These are phyloP conservation scores for Sporobolus alterniflorus DNA, from an alignment of 202 grass and related monocot genomes.

Conservation along the genomic window DNA sequence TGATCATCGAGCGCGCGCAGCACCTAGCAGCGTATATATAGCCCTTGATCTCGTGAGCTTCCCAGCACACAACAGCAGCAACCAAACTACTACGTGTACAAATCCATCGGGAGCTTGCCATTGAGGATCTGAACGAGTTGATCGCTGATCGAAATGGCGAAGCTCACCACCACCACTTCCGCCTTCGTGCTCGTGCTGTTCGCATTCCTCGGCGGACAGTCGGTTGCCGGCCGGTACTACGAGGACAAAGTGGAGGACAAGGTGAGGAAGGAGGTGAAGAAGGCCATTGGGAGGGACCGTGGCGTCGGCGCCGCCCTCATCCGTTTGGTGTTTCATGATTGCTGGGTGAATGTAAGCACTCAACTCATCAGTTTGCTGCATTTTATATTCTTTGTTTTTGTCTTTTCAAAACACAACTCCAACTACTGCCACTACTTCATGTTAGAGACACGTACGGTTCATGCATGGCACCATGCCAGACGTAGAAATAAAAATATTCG, in stretches of 20 bases:
- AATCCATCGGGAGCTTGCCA: neutral
- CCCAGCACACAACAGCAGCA: neutral
- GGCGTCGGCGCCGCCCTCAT: conserved; percentile 31
- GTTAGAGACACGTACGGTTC: no score
- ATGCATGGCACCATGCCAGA: neutral
- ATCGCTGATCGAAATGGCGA: neutral
- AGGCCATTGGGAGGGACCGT: conserved; percentile 2
- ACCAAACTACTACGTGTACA: neutral
- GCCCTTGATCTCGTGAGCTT: neutral
- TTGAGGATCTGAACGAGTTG: neutral
- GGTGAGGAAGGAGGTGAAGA: conserved; percentile 38
- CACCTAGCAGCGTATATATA: conserved; percentile 1
- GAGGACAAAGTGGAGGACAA: conserved; percentile 7
- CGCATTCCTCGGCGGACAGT: conserved; percentile 15
- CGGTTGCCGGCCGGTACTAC: neutral
- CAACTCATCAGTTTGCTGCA: neutral
- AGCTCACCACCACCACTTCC: neutral
- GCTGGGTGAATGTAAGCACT: conserved; percentile 35
- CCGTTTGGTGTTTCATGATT: conserved; percentile 42
- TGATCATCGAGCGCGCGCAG: neutral
- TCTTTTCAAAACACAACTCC: neutral
- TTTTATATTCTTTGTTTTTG: neutral
- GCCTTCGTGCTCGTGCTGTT: neutral
- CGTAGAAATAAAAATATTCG: no score
- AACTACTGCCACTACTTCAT: neutral